Percentiles rank a stretch among this genome's conserved stretches.
phyloP scores from a whole-genome alignment of 1,139 yeast species.

The Taphrina flavorubra region DNA sequence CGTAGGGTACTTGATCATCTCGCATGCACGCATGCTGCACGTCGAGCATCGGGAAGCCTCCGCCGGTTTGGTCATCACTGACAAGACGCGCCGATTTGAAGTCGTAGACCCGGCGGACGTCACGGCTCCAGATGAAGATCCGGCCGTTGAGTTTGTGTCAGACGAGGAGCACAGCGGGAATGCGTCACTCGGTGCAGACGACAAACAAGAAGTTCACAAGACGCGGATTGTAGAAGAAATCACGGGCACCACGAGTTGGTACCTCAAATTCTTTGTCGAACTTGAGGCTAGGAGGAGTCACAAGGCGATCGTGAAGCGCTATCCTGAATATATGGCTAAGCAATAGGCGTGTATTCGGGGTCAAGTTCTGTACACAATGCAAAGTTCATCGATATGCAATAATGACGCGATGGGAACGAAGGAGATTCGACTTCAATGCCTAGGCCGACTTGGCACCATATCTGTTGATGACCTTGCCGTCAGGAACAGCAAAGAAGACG shows the following conservation, averaged over 20 bases:
- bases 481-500: slow-evolving; percentile 92
- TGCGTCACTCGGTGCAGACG: neutral
- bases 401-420: too few species aligned
- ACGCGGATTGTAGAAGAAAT: slow-evolving; percentile 22
- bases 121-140: neutral
- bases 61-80: slow-evolving; percentile 31
- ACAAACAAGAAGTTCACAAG: neutral
- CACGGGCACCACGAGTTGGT: slow-evolving; percentile 30
- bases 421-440: neutral
- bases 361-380: neutral
- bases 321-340: slow-evolving; percentile 3
- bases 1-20: slow-evolving; percentile 15
- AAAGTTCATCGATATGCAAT: neutral
- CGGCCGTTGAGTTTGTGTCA: neutral
- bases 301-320: neutral
- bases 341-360: neutral
- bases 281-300: slow-evolving; percentile 18
- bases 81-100: slow-evolving; percentile 22
- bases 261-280: slow-evolving; percentile 29
- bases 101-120: neutral
- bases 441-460: slow-evolving; percentile 68
- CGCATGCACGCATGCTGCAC: slow-evolving; percentile 8
- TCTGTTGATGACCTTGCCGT: slow-evolving; percentile 86
- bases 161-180: neutral
- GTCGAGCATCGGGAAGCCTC: slow-evolving; percentile 31